A percentile compares a stretch with the other conserved stretches of the same genome.
phyloP scores from a whole-genome alignment of 208 protist species.

The Leishmania amazonensis region DNA sequence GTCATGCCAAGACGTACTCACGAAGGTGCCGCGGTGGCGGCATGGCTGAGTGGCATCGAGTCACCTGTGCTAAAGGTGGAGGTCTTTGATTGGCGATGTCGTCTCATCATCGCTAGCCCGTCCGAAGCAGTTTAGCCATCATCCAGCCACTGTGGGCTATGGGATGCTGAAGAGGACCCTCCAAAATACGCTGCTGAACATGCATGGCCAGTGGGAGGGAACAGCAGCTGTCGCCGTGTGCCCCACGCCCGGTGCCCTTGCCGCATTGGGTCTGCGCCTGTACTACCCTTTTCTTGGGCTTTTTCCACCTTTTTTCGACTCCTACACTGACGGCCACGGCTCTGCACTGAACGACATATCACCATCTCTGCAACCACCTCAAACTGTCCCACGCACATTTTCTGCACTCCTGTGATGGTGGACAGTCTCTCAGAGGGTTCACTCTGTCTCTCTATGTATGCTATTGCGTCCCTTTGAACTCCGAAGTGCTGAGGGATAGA shows the following conservation, averaged over 20 bases:
- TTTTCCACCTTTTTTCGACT: neutral
- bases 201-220: neutral
- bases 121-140: conserved; percentile 6
- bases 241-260: neutral
- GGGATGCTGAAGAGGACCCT: conserved; percentile 5
- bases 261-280: neutral
- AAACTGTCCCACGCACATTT: neutral
- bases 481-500: neutral
- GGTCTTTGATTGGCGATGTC: conserved; percentile 42
- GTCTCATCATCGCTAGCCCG: conserved; percentile 30
- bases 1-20: neutral
- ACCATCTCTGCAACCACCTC: neutral
- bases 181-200: neutral
- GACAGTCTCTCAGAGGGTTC: neutral
- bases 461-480: neutral
- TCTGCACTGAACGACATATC: neutral
- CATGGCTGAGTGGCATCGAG: conserved; percentile 49
- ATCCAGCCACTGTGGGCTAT: conserved; percentile 6
- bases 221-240: neutral
- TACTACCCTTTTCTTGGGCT: neutral
- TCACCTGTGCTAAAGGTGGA: conserved; percentile 43
- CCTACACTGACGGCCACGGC: neutral
- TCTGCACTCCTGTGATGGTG: neutral
- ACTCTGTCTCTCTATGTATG: neutral
- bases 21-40: conserved; percentile 5